Base-by-base conservation (phyloP, 257 asterid species). In the Capsicum rhomboideum region DNA sequence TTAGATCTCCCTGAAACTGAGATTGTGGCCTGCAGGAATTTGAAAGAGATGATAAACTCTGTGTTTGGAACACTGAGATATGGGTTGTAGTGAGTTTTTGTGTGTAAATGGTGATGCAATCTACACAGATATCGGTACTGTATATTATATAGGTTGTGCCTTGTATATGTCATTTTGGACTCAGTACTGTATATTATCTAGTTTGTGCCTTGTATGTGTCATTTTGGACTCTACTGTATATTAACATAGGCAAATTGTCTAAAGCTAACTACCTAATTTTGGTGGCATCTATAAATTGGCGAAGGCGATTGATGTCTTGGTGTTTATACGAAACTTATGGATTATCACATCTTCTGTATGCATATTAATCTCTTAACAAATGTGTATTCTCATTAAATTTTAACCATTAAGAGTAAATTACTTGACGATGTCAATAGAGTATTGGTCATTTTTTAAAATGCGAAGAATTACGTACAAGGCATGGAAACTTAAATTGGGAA, bases 41-140 rank as follows among this genome's bases (percentile, higher is more conserved):
- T 96, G 90, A 96, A 94, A 88, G 97, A 93, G 89, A 94, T 96
- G 99, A 94, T 96, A 16, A 88, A 91, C 89, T 50, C 82, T 67
- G 98, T 96, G 68, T 96, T 96, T 85, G 85, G 84, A 55, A 81
- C 71, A 37, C 49, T 74, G 56, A 90, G 88, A 87, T 14, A 44
- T 53, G 72, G 4, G 58, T 6, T 72, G 50, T 8, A 4, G 23
- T 1, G 44, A 40, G 2, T 53, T 46, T 21, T 61, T 58, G 58
- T 56, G 54, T 37, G 56, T 14, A 23, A 26, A 80, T 20, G 42
- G 69, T 80, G 40, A 21, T 34, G 34, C 74, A 58, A 9, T 55
- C 21, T 21, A 6, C 17, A 61, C 10, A 28, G 71, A 56, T 46
- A 67, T 58, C 72, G 58, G 56, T 21, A 14, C 59, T 74, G 40